phyloP scores from a whole-genome alignment of 2,329 filamentous ascomycete genomes.

The Aspergillus phoenicis region DNA sequence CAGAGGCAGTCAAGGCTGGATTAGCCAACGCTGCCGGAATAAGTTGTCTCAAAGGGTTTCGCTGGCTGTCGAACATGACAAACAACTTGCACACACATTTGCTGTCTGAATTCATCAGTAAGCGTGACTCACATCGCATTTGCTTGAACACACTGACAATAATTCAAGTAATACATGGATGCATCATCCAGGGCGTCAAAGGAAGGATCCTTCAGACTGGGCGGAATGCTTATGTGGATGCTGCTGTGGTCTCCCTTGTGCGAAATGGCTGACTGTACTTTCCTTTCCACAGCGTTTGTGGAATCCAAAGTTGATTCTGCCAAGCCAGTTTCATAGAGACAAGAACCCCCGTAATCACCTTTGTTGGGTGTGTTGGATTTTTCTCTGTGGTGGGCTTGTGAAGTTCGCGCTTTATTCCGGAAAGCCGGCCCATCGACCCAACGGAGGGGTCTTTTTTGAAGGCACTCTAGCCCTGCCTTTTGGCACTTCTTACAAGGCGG shows the following conservation, averaged over 20 bases:
- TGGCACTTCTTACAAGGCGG: slow-evolving; percentile 36
- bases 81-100: slow-evolving; percentile 35
- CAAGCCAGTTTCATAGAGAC: no score
- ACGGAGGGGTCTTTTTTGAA: slow-evolving; percentile 33
- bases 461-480: slow-evolving; percentile 38
- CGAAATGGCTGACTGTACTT: no score
- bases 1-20: slow-evolving; percentile 28
- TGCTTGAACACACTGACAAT: slow-evolving; percentile 28
- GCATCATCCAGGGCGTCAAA: slow-evolving; percentile 19
- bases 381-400: neutral
- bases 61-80: slow-evolving; percentile 36
- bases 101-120: slow-evolving; percentile 27
- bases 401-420: slow-evolving; percentile 27
- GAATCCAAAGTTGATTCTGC: neutral
- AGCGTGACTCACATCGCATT: neutral
- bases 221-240: neutral
- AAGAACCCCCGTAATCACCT: no score
- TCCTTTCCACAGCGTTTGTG: neutral
- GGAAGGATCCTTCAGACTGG: slow-evolving; percentile 21
- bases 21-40: slow-evolving; percentile 33
- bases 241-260: no score
- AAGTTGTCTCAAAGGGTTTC: slow-evolving; percentile 36
- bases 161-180: slow-evolving; percentile 36
- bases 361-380: no score
- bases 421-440: slow-evolving; percentile 38